Percentiles rank a stretch among this genome's conserved stretches.
Conservation (phyloP, 495 filamentous ascomycete species). For the Mytilinidion resinicola region DNA sequence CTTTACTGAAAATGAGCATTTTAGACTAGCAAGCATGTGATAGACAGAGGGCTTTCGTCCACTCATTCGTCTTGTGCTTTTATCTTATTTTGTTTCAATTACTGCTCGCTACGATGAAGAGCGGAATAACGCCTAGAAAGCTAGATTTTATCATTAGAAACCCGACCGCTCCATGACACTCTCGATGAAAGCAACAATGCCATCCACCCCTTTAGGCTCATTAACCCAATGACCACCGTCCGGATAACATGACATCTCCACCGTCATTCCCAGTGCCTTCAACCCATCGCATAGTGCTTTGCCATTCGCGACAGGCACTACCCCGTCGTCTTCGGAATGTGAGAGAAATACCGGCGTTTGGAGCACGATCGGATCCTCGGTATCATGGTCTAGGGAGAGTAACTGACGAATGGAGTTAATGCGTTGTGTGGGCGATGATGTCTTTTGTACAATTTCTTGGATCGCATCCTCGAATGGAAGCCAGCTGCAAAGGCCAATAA, state of each 20-base stretch:
- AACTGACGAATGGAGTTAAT: not conserved
- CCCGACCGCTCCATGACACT: not conserved
- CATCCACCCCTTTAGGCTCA: slow-evolving; percentile 26
- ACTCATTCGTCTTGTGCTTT: too few species aligned
- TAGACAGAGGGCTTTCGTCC: too few species aligned
- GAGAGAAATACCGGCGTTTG: slow-evolving; percentile 19
- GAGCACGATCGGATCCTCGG: not conserved
- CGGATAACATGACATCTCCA: slow-evolving; percentile 14
- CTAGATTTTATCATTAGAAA: too few species aligned
- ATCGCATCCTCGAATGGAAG: slow-evolving; percentile 16
- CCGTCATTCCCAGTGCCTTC: slow-evolving; percentile 14
- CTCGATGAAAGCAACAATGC: slow-evolving; percentile 15
- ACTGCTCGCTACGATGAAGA: too few species aligned
- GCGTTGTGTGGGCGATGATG: not conserved
- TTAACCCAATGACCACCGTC: slow-evolving; percentile 29
- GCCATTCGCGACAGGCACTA: slow-evolving; percentile 21
- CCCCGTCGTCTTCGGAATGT: slow-evolving; percentile 22
- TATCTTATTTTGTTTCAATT: too few species aligned
- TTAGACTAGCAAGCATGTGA: too few species aligned
- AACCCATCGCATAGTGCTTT: slow-evolving; percentile 6
- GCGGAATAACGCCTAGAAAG: too few species aligned
- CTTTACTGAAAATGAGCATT: too few species aligned
- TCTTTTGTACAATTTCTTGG: not conserved
- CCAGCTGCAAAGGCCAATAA: slow-evolving; percentile 29
- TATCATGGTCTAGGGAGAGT: not conserved